These are phyloP conservation scores for Vanrija sp. DNA, from an alignment of 1,284 basidiomycete species.

Conservation along the genomic window DNA sequence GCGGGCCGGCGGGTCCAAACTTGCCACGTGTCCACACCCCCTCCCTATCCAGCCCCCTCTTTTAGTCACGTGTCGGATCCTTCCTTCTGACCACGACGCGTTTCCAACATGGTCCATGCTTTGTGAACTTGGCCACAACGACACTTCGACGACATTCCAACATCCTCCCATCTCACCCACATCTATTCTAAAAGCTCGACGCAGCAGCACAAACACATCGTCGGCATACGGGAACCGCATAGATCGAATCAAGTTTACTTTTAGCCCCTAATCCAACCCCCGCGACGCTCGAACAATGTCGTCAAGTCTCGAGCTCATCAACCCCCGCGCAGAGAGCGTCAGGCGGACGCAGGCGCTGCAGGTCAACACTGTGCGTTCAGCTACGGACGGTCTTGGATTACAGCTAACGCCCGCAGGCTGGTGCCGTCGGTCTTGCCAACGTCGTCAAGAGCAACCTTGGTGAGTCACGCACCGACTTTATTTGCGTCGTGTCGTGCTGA, in stretches of 20 bases:
- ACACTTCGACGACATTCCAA: background rate
- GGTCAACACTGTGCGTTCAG: conserved; percentile 58
- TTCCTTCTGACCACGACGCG: conserved; percentile 3
- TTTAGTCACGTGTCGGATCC: background rate
- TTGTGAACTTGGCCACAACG: background rate
- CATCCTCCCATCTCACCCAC: background rate
- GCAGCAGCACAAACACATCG: too few relatives aligned
- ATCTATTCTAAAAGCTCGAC: too few relatives aligned
- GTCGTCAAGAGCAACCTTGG: conserved; percentile 97
- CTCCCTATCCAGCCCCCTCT: background rate
- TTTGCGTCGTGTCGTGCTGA: conserved; percentile 4
- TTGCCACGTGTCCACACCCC: background rate
- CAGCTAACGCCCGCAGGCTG: conserved; percentile 46
- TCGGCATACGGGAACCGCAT: too few relatives aligned
- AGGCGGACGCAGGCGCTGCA: conserved; percentile 87
- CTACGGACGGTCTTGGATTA: background rate
- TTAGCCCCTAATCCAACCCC: too few relatives aligned
- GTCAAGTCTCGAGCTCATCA: conserved; percentile 74
- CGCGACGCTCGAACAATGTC: conserved; percentile 27
- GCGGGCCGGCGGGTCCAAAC: background rate
- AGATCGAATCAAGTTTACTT: too few relatives aligned
- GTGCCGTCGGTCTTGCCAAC: conserved; percentile 94
- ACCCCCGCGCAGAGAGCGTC: conserved; percentile 93
- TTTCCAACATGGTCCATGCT: background rate
- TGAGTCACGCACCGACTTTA: conserved; percentile 41